Base-by-base conservation (phyloP, 495 filamentous ascomycete species). In the Hypoxylon crocopeplum region DNA sequence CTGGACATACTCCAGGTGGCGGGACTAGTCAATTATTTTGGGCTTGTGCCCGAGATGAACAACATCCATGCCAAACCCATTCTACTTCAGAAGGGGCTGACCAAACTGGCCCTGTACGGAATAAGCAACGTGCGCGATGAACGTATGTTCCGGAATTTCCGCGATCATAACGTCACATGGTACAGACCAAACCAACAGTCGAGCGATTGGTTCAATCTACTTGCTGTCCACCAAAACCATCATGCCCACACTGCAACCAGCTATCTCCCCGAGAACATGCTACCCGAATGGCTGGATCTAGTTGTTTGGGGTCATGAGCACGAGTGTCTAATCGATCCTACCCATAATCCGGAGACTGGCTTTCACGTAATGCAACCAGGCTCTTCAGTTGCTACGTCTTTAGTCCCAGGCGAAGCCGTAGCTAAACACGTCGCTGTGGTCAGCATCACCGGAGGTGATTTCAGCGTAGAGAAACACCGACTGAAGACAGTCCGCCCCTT, bases 301-400 rank as follows among this genome's bases (percentile, higher is more conserved):
- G 85, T 98, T 0, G 78, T 99, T 38, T 99, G 94, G 94, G 94
- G 94, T 19, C 94, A 99, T 66, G 94, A 99, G 71, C 94, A 99
- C 65, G 95, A 99, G 74, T 98, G 93, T 69, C 71, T 94, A 3
- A 95, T 98, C 61, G 84, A 96, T 33, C 94, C 94, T 1, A 66
- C 72, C 8, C 79, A 83, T 19, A 97, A 97, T 65, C 84, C 89
- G 0, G 92, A 96, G 69, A 95, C 85, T 53, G 87, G 86, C 7
- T 98, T 98, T 62, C 86, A 93, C 66, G 92, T 99, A 56, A 97
- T 99, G 84, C 94, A 99, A 64, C 94, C 94, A 0, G 94, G 94
- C 3, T 98, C 95, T 0, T 97, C 94, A 1, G 86, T 99, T 1
- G 94, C 93, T 7, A 99, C 94, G 2, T 97, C 95, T 1, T 77